These are phyloP conservation scores for Chrysochromulina parva DNA, from an alignment of 78 protist genomes.

Conservation along the genomic window DNA sequence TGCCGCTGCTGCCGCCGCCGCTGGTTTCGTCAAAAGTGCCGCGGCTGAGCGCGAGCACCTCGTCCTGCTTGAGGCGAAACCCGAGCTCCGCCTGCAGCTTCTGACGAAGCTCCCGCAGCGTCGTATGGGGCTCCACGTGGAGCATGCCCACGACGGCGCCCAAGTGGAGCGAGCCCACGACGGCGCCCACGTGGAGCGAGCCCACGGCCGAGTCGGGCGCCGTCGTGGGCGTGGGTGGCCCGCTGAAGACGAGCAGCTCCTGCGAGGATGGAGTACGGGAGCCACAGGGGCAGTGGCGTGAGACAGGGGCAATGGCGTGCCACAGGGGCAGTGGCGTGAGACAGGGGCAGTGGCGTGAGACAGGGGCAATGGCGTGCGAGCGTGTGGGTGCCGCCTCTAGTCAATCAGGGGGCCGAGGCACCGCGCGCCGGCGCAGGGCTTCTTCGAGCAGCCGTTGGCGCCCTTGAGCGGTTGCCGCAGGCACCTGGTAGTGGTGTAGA, in stretches of 20 bases:
- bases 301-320: no score
- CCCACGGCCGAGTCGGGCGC: not conserved
- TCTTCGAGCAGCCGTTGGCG: no score
- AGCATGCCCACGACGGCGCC: not conserved
- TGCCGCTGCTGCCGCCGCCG: not conserved
- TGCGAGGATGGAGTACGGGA: no score
- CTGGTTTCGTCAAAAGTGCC: not conserved
- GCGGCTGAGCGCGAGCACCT: not conserved
- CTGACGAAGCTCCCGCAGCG: not conserved
- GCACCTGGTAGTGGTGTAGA: not conserved
- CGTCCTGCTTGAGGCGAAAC: not conserved
- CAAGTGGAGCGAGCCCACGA: not conserved
- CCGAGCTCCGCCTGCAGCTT: not conserved
- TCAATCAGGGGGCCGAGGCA: no score
- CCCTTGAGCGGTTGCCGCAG: no score
- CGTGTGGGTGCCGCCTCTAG: no score
- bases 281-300: no score
- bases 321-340: no score
- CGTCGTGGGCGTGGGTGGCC: not conserved
- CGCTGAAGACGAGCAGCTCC: slow-evolving; percentile 1
- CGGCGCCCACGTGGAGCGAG: not conserved
- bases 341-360: no score
- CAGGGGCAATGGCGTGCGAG: no score
- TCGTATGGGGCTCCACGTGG: not conserved
- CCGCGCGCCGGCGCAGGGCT: no score